Evolutionary conservation across 192 early-diverging fungal species (phyloP), one percentile per base, ranked within the genome.

Genomic region (Coemansia sp.): DNA sequence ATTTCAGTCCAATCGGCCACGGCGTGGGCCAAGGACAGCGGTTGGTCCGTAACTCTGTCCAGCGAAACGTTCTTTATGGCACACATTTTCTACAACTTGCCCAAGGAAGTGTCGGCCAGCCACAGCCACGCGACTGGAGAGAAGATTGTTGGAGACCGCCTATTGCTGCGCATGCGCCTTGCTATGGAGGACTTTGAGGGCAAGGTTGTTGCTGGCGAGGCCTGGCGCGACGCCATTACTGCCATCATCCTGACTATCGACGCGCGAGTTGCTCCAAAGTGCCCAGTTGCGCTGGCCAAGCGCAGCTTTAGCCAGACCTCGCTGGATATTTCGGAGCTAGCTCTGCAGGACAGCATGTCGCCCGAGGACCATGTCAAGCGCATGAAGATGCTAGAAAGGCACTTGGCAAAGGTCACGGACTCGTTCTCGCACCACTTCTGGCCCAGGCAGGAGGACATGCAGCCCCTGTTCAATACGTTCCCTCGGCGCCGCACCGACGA

Each of bases 31-130:
- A 76, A 74, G 20, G 74, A 68, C 39, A 54, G 59, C 46, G 74
- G 79, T 1, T 82, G 79, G 79, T 60, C 79, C 3, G 79, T 82
- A 54, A 76, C 79, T 0, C 67, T 82, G 57, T 76, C 70, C 25
- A 82, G 79, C 66, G 79, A 82, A 59, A 71, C 74, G 37, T 82
- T 82, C 36, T 70, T 82, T 38, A 82, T 82, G 79, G 79, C 70
- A 31, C 69, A 82, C 57, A 67, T 82, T 0, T 82, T 76, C 61
- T 76, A 70, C 67, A 82, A 70, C 49, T 43, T 82, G 62, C 79
- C 79, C 31, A 59, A 38, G 56, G 74, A 82, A n/a, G 41, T 66
- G 12, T 31, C 59, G 0, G 59, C 79, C 14, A 51, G 46, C n/a
- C 73, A 76, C 32, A 59, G 27, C 47, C 71, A 62, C 15, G 61